Evolutionary conservation across 2,329 filamentous ascomycete species (phyloP).

Genomic region (Zymoseptoria pseudotritici): DNA sequence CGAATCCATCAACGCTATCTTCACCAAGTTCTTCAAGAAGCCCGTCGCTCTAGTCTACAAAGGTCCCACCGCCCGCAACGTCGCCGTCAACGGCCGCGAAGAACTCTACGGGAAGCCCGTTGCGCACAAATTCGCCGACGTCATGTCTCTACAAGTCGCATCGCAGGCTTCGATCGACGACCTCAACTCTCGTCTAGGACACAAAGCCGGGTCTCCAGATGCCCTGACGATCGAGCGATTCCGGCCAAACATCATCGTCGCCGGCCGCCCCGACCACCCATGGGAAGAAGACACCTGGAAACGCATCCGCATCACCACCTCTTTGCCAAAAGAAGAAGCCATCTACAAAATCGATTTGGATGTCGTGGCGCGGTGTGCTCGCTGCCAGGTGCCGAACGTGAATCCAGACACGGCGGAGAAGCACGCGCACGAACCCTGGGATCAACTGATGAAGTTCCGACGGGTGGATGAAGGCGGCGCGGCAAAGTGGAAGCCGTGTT

Average conservation of each 20-base stretch:
- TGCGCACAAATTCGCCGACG: conserved; percentile 51
- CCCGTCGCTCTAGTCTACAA: conserved; percentile 55
- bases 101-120: conserved; percentile 41
- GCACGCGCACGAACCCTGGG: conserved; percentile 54
- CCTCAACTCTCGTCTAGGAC: conserved; percentile 47
- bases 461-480: conserved; percentile 53
- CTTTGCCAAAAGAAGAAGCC: conserved; percentile 25
- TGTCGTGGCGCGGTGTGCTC: conserved; percentile 51
- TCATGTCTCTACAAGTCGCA: conserved; percentile 50
- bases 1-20: conserved; percentile 44
- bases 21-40: conserved; percentile 50
- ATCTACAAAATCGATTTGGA: conserved; percentile 44
- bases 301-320: conserved; percentile 42
- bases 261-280: conserved; percentile 40
- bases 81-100: conserved; percentile 50
- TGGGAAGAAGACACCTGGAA: conserved; percentile 62
- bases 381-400: conserved; percentile 60
- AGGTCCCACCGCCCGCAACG: conserved; percentile 49
- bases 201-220: conserved; percentile 32
- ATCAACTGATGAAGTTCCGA: conserved; percentile 54
- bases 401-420: conserved; percentile 54
- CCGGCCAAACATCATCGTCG: conserved; percentile 56
- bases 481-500: conserved; percentile 57
- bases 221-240: conserved; percentile 56
- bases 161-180: conserved; percentile 51